Evolutionary conservation across 2,329 filamentous ascomycete genomes (phyloP).

Genomic region (Trichoderma atrobrunneum): DNA sequence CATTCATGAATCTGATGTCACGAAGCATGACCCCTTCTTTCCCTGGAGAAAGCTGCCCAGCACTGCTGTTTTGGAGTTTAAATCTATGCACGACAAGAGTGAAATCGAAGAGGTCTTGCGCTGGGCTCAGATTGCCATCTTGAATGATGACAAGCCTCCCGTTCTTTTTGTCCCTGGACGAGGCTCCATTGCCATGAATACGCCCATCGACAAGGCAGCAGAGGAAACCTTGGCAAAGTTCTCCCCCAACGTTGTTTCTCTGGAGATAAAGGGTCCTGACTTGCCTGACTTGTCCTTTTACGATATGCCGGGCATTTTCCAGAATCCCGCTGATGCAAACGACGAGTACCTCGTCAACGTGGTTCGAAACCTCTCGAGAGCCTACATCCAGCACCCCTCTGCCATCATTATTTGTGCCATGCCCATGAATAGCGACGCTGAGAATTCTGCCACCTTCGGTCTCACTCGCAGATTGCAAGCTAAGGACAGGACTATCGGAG

Average conservation of each 20-base stretch:
- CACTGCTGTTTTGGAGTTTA: conserved; percentile 56
- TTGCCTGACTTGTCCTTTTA: conserved; percentile 78
- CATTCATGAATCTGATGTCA: conserved; percentile 48
- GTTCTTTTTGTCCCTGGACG: conserved; percentile 54
- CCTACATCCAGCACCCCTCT: conserved; percentile 67
- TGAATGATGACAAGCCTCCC: conserved; percentile 62
- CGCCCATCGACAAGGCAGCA: conserved; percentile 34
- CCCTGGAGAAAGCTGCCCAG: conserved; percentile 59
- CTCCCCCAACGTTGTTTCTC: conserved; percentile 74
- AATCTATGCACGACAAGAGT: conserved; percentile 56
- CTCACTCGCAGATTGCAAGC: conserved; percentile 60
- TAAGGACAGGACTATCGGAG: conserved; percentile 62
- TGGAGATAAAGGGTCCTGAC: conserved; percentile 70
- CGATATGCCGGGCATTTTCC: conserved; percentile 80
- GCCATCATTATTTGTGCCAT: conserved; percentile 76
- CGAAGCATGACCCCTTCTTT: conserved; percentile 53
- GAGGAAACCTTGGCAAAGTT: conserved; percentile 61
- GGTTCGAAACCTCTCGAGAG: conserved; percentile 65
- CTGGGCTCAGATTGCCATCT: conserved; percentile 73
- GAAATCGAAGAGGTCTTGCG: conserved; percentile 66
- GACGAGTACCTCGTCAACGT: conserved; percentile 69
- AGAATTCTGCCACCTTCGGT: conserved; percentile 68
- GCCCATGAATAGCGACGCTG: conserved; percentile 74
- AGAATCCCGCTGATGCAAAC: conserved; percentile 60
- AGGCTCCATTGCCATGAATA: conserved; percentile 40